phyloP scores from a whole-genome alignment of 169 alveolate species.

The Plasmodium cynomolgi region DNA sequence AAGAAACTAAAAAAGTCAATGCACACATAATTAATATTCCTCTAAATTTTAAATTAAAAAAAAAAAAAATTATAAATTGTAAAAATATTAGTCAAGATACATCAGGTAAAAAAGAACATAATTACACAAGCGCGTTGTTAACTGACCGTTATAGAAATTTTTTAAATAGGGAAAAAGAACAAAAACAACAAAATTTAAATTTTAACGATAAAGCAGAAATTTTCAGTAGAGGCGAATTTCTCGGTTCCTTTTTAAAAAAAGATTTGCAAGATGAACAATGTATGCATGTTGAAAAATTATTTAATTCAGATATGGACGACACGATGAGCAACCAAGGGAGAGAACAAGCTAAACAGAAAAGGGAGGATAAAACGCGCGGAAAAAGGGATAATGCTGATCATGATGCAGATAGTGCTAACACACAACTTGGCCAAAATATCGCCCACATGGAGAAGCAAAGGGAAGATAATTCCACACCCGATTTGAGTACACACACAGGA shows the following conservation, averaged over 20 bases:
- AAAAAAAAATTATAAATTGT: background rate
- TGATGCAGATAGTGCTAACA: background rate
- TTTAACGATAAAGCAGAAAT: conserved; percentile 20
- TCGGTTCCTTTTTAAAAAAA: conserved; percentile 13
- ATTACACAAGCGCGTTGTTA: background rate
- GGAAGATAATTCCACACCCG: background rate
- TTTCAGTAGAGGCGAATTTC: conserved; percentile 3
- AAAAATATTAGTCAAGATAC: background rate
- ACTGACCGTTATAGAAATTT: background rate
- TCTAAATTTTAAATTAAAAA: conserved; percentile 36
- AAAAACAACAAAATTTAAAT: background rate
- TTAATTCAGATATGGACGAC: conserved; percentile 8
- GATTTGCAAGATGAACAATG: conserved; percentile 7
- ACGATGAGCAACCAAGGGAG: background rate
- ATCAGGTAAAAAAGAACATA: background rate
- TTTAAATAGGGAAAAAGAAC: background rate
- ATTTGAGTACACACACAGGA: background rate
- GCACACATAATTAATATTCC: conserved; percentile 30
- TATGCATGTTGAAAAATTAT: conserved; percentile 36
- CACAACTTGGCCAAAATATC: background rate
- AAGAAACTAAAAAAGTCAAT: background rate
- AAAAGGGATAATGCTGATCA: background rate
- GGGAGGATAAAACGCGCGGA: background rate
- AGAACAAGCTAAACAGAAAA: background rate
- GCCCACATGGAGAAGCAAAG: background rate